phyloP scores from a whole-genome alignment of 495 filamentous ascomycete species.

The Emericellopsis terricola region DNA sequence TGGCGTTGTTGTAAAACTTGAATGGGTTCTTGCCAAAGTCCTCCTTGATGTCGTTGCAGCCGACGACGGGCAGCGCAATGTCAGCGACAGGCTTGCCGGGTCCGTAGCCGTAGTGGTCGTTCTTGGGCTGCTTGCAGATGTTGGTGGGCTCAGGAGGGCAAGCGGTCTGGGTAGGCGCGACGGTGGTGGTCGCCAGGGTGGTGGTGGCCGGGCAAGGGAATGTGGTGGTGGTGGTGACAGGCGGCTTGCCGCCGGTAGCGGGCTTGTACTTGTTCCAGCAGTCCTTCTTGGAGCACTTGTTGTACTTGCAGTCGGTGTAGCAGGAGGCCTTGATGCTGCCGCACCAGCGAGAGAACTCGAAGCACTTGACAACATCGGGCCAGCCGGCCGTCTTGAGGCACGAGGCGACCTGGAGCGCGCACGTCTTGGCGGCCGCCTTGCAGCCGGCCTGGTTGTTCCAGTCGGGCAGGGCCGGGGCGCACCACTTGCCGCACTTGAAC shows the following conservation, averaged over 20 bases:
- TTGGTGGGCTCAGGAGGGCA: conserved; percentile 21
- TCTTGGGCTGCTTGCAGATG: conserved; percentile 25
- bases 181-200: conserved; percentile 10
- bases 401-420: conserved; percentile 22
- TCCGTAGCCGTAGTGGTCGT: conserved; percentile 15
- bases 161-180: conserved; percentile 8
- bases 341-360: conserved; percentile 26
- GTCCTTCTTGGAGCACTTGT: conserved; percentile 13
- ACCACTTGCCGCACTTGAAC: conserved; percentile 32
- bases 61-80: conserved; percentile 26
- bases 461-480: conserved; percentile 25
- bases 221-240: conserved; percentile 11
- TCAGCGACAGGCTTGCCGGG: conserved; percentile 26
- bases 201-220: conserved; percentile 14
- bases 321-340: conserved; percentile 18
- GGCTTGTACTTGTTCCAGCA: conserved; percentile 22
- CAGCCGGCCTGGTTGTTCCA: conserved; percentile 21
- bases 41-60: conserved; percentile 26
- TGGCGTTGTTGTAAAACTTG: conserved; percentile 24
- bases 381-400: conserved; percentile 30
- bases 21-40: conserved; percentile 20
- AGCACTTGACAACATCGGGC: conserved; percentile 25
- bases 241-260: conserved; percentile 9
- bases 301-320: conserved; percentile 6
- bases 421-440: conserved; percentile 15